Percentiles rank a stretch among this genome's conserved stretches.
Conservation (phyloP, 768 basidiomycete genomes). For the Kwoniella sp. region DNA sequence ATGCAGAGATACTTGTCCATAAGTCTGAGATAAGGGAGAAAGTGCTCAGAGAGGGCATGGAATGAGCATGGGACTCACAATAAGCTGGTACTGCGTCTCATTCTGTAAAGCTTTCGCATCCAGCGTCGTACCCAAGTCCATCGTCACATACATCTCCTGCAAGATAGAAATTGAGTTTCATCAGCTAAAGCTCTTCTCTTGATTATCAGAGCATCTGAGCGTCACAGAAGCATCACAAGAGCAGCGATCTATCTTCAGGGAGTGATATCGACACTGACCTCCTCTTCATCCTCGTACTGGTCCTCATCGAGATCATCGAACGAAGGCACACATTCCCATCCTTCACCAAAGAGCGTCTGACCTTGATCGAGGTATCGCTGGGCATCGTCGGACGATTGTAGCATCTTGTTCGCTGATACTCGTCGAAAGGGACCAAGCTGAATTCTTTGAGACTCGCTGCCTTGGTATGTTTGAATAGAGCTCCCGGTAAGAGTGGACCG, state of each 20-base stretch:
- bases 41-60: neutral
- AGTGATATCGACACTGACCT: constrained; percentile 15
- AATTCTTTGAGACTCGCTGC: too few relatives aligned
- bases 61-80: too few relatives aligned
- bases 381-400: constrained; percentile 29
- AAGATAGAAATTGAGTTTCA: constrained; percentile 60
- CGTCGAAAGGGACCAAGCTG: too few relatives aligned
- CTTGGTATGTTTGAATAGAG: neutral
- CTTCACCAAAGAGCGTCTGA: constrained; percentile 64
- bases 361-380: constrained; percentile 30
- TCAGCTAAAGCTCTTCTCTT: too few relatives aligned
- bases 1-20: too few relatives aligned
- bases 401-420: too few relatives aligned
- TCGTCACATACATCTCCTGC: constrained; percentile 74
- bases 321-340: constrained; percentile 70
- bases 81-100: constrained; percentile 48
- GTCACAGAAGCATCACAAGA: too few relatives aligned
- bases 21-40: too few relatives aligned
- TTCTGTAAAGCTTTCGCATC: constrained; percentile 47
- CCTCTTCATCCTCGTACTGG: constrained; percentile 63
- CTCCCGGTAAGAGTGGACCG: neutral
- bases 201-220: too few relatives aligned
- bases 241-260: too few relatives aligned
- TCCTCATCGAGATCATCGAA: constrained; percentile 68
- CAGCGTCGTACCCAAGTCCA: constrained; percentile 62